phyloP scores from a whole-genome alignment of 78 protist genomes.

The Fonticula alba region DNA sequence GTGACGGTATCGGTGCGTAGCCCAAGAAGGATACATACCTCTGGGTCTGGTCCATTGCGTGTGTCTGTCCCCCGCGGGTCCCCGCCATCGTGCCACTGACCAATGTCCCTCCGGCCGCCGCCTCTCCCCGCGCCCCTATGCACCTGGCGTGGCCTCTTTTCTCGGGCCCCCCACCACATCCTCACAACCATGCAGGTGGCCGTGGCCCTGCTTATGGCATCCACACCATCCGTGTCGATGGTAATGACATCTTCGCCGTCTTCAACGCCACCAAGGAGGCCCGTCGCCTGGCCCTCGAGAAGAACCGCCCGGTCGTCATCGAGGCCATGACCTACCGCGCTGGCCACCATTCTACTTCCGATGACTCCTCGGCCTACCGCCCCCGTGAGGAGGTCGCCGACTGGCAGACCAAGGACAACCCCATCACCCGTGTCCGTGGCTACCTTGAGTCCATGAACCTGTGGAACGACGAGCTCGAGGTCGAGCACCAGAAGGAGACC shows the following conservation, averaged over 20 bases:
- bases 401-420: conserved; percentile 28
- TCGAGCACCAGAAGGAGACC: neutral
- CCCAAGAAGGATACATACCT: too few species aligned
- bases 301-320: conserved; percentile 18
- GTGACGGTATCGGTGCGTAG: conserved; percentile 72
- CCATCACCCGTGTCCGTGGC: conserved; percentile 23
- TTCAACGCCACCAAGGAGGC: conserved; percentile 57
- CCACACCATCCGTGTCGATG: conserved; percentile 75
- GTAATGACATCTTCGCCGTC: conserved; percentile 84
- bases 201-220: conserved; percentile 75
- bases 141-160: neutral
- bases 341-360: conserved; percentile 78
- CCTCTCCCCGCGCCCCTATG: neutral
- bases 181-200: conserved; percentile 10
- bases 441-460: neutral
- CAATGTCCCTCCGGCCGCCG: neutral
- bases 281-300: conserved; percentile 29
- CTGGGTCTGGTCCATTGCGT: too few species aligned
- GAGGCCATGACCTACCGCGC: conserved; percentile 54
- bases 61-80: conserved; percentile 48
- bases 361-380: conserved; percentile 78
- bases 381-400: conserved; percentile 34
- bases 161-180: neutral
- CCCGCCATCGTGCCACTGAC: conserved; percentile 50
- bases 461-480: conserved; percentile 28